These are phyloP conservation scores for Mytilinidion resinicola DNA, from an alignment of 495 filamentous ascomycete genomes.

Conservation along the genomic window DNA sequence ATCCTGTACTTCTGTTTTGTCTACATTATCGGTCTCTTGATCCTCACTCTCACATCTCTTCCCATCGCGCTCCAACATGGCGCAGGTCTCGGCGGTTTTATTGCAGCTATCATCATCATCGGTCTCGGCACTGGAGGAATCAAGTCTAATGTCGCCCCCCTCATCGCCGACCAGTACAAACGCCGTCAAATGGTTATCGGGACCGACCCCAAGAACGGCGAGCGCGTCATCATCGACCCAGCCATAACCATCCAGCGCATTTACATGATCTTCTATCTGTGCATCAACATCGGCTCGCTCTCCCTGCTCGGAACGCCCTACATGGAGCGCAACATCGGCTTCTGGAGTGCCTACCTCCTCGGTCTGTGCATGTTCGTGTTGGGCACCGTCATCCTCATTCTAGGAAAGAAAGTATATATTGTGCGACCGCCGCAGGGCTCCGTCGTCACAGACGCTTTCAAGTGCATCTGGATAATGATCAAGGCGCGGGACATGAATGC, in stretches of 20 bases:
- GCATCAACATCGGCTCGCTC: conserved; percentile 71
- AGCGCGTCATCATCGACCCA: conserved; percentile 70
- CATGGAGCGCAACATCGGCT: conserved; percentile 61
- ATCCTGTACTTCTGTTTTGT: conserved; percentile 51
- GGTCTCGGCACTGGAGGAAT: conserved; percentile 41
- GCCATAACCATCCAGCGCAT: conserved; percentile 67
- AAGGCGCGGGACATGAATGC: conserved; percentile 42
- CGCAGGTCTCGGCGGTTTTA: conserved; percentile 31
- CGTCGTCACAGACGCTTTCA: conserved; percentile 56
- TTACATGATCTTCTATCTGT: conserved; percentile 60
- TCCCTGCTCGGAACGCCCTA: conserved; percentile 59
- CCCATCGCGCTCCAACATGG: conserved; percentile 31
- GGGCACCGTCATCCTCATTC: conserved; percentile 47
- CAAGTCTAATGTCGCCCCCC: conserved; percentile 2
- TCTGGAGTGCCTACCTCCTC: conserved; percentile 71
- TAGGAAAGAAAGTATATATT: conserved; percentile 53
- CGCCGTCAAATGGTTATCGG: conserved; percentile 54
- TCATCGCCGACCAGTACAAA: conserved; percentile 67
- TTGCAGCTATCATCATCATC: conserved; percentile 46
- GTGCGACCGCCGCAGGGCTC: conserved; percentile 59
- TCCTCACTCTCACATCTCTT: conserved; percentile 36
- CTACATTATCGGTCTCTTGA: conserved; percentile 39
- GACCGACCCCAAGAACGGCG: conserved; percentile 52
- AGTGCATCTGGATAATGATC: conserved; percentile 54
- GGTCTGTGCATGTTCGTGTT: conserved; percentile 55